phyloP scores from a whole-genome alignment of 2,329 filamentous ascomycete genomes.

The Pseudogymnoascus sp. region DNA sequence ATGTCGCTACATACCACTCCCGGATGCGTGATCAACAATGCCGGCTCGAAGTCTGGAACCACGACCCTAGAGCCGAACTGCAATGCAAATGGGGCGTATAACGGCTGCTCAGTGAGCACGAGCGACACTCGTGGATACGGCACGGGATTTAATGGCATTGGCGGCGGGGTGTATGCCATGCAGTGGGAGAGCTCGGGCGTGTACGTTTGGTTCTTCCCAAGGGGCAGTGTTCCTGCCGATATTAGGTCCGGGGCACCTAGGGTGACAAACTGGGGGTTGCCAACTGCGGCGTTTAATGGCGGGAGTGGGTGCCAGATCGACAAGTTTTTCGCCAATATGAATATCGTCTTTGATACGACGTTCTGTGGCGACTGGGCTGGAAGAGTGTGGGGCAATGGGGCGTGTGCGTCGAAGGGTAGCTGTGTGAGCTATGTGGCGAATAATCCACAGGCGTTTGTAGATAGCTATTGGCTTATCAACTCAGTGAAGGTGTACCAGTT shows the following conservation, averaged over 20 bases:
- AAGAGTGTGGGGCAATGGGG: constrained; percentile 33
- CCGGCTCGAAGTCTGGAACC: constrained; percentile 36
- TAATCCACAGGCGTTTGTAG: constrained; percentile 63
- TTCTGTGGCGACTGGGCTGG: constrained; percentile 75
- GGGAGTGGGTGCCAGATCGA: constrained; percentile 57
- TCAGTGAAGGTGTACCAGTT: constrained; percentile 54
- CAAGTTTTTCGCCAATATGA: constrained; percentile 58
- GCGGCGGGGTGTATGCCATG: constrained; percentile 64
- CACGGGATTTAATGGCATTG: constrained; percentile 56
- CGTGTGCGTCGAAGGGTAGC: constrained; percentile 52
- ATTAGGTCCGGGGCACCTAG: constrained; percentile 51
- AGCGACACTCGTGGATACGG: constrained; percentile 46
- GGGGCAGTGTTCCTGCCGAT: constrained; percentile 57
- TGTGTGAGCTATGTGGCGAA: constrained; percentile 67
- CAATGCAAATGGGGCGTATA: constrained; percentile 41
- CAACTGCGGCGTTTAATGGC: constrained; percentile 61
- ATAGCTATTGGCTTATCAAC: constrained; percentile 74
- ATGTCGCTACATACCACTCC: constrained; percentile 55
- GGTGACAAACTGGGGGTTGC: constrained; percentile 60
- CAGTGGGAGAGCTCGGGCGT: constrained; percentile 64
- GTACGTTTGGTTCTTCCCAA: constrained; percentile 70
- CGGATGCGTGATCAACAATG: constrained; percentile 37
- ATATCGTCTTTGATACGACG: constrained; percentile 67
- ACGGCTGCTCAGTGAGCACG: constrained; percentile 29
- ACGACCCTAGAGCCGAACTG: constrained; percentile 35